phyloP scores from a whole-genome alignment of 2,329 filamentous ascomycete species.

The Xylariaceae sp. region DNA sequence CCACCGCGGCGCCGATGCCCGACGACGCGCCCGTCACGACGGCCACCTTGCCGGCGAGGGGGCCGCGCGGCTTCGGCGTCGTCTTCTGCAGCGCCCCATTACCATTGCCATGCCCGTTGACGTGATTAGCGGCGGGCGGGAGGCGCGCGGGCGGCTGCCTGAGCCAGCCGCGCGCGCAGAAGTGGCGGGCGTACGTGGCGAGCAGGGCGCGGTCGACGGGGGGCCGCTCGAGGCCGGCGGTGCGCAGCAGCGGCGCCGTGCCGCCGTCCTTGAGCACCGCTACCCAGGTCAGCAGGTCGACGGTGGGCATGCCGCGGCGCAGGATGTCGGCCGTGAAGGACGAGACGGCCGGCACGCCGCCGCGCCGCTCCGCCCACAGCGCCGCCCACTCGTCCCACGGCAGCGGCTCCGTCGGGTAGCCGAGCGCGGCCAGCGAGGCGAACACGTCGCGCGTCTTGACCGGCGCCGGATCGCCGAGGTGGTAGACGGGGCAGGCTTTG shows the following conservation, averaged over 20 bases:
- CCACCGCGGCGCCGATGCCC: slow-evolving; percentile 70
- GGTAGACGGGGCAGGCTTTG: not conserved
- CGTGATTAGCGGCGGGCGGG: slow-evolving; percentile 9
- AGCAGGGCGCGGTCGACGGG: slow-evolving; percentile 64
- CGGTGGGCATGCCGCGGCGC: slow-evolving; percentile 70
- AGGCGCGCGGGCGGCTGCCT: slow-evolving; percentile 47
- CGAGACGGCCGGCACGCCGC: slow-evolving; percentile 56
- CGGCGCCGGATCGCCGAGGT: slow-evolving; percentile 39
- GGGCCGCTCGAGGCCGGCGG: slow-evolving; percentile 51
- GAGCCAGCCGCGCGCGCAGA: slow-evolving; percentile 74
- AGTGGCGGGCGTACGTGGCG: slow-evolving; percentile 72
- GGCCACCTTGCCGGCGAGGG: slow-evolving; percentile 61
- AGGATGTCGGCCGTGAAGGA: slow-evolving; percentile 74
- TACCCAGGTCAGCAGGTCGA: slow-evolving; percentile 62
- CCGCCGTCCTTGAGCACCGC: slow-evolving; percentile 66
- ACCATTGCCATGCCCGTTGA: too few species aligned
- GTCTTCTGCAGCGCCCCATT: too few species aligned
- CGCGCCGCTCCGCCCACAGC: slow-evolving; percentile 65
- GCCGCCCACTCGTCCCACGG: slow-evolving; percentile 67
- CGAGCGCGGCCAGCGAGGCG: slow-evolving; percentile 54
- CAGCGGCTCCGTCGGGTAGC: slow-evolving; percentile 61
- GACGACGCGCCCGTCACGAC: slow-evolving; percentile 75
- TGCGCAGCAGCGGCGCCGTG: slow-evolving; percentile 52
- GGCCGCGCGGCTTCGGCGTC: slow-evolving; percentile 46
- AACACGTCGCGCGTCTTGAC: slow-evolving; percentile 61